A percentile compares a stretch with the other conserved stretches of the same genome.
phyloP scores from a whole-genome alignment of 1,284 basidiomycete species.

The Leccinum subrobustum region DNA sequence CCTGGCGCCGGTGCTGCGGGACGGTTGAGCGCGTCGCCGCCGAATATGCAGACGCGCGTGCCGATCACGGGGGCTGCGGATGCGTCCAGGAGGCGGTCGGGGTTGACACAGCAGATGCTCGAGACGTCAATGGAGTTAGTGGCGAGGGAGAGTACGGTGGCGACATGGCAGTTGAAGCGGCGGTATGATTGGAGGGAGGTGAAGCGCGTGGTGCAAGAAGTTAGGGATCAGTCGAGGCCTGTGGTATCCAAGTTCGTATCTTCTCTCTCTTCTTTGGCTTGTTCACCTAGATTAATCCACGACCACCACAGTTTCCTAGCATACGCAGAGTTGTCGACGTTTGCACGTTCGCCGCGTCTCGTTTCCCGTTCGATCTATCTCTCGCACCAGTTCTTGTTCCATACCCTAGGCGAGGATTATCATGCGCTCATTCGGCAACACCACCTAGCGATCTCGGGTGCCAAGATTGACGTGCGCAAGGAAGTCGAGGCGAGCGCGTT shows the following conservation, averaged over 20 bases:
- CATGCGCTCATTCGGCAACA: constrained; percentile 72
- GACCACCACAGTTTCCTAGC: constrained; percentile 55
- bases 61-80: constrained; percentile 1
- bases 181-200: constrained; percentile 56
- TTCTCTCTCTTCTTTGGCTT: not conserved
- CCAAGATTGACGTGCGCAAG: constrained; percentile 67
- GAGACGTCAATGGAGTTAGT: constrained; percentile 44
- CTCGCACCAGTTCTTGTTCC: constrained; percentile 79
- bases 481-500: constrained; percentile 68
- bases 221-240: constrained; percentile 9
- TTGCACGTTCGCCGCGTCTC: constrained; percentile 53
- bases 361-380: constrained; percentile 77
- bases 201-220: constrained; percentile 36
- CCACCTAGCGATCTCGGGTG: constrained; percentile 58
- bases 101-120: constrained; percentile 33
- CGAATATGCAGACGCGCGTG: constrained; percentile 2
- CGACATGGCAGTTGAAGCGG: constrained; percentile 65
- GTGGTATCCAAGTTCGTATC: constrained; percentile 21
- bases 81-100: constrained; percentile 29
- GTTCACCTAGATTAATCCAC: constrained; percentile 5
- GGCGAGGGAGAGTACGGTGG: constrained; percentile 54
- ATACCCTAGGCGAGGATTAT: constrained; percentile 74
- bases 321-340: constrained; percentile 78
- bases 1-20: constrained; percentile 41
- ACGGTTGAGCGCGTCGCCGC: constrained; percentile 28